phyloP scores from a whole-genome alignment of 176 grass and related monocot genomes.

The Cenchrus americanus region DNA sequence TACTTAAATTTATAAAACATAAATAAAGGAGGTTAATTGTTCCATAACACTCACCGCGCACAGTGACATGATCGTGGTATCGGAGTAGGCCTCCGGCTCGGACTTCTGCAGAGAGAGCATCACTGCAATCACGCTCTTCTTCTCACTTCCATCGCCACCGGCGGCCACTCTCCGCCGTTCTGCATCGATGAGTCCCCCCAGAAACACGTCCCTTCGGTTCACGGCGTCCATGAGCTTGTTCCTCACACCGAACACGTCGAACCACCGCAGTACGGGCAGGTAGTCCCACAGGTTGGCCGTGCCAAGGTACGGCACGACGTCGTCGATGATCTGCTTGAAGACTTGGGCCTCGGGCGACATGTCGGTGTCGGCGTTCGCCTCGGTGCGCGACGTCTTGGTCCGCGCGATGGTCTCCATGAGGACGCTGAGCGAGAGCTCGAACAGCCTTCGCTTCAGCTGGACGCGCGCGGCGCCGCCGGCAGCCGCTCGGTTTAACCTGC shows the following conservation, averaged over 20 bases:
- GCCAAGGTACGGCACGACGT: constrained; percentile 3
- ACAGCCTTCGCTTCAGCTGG: constrained; percentile 53
- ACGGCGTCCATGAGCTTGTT: constrained; percentile 34
- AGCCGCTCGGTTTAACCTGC: constrained; percentile 26
- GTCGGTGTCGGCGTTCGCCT: constrained; percentile 28
- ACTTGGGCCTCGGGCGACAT: constrained; percentile 31
- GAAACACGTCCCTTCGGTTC: constrained; percentile 21
- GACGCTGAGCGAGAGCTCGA: constrained; percentile 46
- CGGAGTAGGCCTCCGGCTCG: constrained; percentile 56
- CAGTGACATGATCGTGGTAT: constrained; percentile 41
- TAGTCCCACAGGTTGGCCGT: constrained; percentile 47
- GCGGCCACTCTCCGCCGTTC: neutral
- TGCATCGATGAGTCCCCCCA: constrained; percentile 43
- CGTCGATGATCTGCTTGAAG: constrained; percentile 44
- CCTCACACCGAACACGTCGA: constrained; percentile 41
- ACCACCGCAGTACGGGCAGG: constrained; percentile 43
- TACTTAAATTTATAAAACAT: neutral
- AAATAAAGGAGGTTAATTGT: neutral
- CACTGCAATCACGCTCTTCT: constrained; percentile 46
- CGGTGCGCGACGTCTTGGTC: constrained; percentile 32
- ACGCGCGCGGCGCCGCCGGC: constrained; percentile 1
- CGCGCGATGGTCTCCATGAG: constrained; percentile 48
- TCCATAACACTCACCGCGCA: constrained; percentile 35
- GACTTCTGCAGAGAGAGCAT: constrained; percentile 42
- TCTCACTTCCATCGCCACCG: neutral